Percentiles rank a stretch among this genome's conserved stretches.
Conservation (phyloP, 1,284 basidiomycete genomes). For the Ceratobasidium sp. region DNA sequence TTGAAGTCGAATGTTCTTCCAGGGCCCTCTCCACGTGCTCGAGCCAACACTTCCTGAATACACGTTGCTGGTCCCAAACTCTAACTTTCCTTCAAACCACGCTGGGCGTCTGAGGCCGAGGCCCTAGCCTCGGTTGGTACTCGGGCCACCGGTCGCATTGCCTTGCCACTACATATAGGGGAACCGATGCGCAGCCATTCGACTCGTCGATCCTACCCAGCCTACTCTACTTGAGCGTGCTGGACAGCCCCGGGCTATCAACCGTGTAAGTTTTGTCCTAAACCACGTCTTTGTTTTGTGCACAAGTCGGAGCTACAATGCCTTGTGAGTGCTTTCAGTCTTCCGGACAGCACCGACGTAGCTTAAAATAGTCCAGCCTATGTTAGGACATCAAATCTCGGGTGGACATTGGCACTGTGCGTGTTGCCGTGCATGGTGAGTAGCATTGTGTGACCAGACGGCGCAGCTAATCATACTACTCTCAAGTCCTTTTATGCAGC, state of each 20-base stretch:
- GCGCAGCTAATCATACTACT: neutral
- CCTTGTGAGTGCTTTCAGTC: conserved; percentile 4
- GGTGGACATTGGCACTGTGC: neutral
- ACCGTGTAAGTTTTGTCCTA: neutral
- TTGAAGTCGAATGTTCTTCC: neutral
- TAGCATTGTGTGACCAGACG: neutral
- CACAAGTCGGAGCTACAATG: neutral
- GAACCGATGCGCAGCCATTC: neutral
- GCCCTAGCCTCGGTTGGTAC: conserved; percentile 19
- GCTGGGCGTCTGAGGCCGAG: conserved; percentile 31
- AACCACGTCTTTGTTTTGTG: neutral
- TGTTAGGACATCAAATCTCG: neutral
- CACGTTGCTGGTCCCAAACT: conserved; percentile 37
- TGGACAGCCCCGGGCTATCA: neutral
- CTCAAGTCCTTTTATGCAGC: conserved; percentile 33
- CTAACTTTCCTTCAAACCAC: conserved; percentile 20
- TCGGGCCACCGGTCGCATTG: conserved; percentile 32
- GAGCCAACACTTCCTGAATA: neutral
- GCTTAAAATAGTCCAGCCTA: conserved; percentile 6
- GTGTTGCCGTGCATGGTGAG: conserved; percentile 32
- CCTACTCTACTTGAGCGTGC: neutral
- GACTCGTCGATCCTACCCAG: conserved; percentile 9
- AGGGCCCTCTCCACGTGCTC: conserved; percentile 16
- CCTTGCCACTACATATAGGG: conserved; percentile 28
- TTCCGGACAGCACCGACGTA: neutral